Evolutionary conservation across 169 alveolate species (phyloP).

Genomic region (Perkinsus marinus): DNA sequence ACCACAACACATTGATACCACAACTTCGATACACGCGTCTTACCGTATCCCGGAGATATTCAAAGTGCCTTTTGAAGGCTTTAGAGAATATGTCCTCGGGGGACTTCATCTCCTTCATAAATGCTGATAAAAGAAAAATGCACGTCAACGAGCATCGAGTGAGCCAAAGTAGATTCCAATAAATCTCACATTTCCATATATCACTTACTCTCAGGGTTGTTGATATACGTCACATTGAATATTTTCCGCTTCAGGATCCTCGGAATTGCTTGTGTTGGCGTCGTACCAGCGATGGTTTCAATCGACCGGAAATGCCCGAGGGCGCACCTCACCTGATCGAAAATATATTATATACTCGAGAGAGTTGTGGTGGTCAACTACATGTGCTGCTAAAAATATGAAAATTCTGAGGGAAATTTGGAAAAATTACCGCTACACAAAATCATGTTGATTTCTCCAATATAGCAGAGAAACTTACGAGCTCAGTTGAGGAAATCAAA

Average conservation of each 20-base stretch:
- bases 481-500: too few species aligned
- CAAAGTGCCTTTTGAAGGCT: background rate
- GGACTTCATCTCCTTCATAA: background rate
- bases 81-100: background rate
- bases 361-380: too few species aligned
- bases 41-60: background rate
- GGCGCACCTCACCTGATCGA: background rate
- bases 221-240: background rate
- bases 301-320: background rate
- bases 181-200: background rate
- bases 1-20: background rate
- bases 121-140: background rate
- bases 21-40: background rate
- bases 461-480: too few species aligned
- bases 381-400: too few species aligned
- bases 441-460: too few species aligned
- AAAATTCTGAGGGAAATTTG: too few species aligned
- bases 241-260: background rate
- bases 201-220: background rate
- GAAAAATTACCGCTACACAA: too few species aligned
- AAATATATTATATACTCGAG: too few species aligned
- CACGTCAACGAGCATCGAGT: background rate
- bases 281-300: background rate
- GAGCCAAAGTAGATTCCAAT: too few species aligned
- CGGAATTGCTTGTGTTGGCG: background rate